Percentiles rank a stretch among this genome's conserved stretches.
Evolutionary conservation across 2,329 filamentous ascomycete species (phyloP).

Genomic region (Thelonectria rubi): DNA sequence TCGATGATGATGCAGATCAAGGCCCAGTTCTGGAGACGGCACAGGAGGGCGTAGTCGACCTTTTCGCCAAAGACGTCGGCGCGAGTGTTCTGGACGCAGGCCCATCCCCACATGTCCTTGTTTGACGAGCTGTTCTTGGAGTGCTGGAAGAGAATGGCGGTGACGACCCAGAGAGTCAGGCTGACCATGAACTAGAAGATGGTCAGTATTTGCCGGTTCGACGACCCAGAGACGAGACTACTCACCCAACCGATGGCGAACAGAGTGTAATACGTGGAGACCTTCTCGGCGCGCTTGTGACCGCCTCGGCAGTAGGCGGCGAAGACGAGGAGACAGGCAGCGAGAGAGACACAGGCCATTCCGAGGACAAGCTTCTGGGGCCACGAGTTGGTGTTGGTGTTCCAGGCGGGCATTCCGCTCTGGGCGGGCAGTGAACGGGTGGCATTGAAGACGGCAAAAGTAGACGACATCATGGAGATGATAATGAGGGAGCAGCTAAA

Average conservation of each 20-base stretch:
- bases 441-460: slow-evolving; percentile 90
- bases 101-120: slow-evolving; percentile 97
- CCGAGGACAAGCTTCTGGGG: slow-evolving; percentile 85
- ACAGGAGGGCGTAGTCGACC: slow-evolving; percentile 89
- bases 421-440: slow-evolving; percentile 78
- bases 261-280: slow-evolving; percentile 92
- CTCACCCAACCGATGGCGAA: slow-evolving; percentile 83
- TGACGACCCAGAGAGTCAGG: slow-evolving; percentile 90
- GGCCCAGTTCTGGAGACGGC: slow-evolving; percentile 92
- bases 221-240: slow-evolving; percentile 1
- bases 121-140: slow-evolving; percentile 73
- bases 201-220: slow-evolving; percentile 14
- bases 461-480: slow-evolving; percentile 86
- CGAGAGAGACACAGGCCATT: slow-evolving; percentile 82
- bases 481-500: slow-evolving; percentile 98
- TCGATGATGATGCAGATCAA: slow-evolving; percentile 98
- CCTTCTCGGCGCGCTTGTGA: slow-evolving; percentile 88
- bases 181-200: slow-evolving; percentile 77
- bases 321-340: slow-evolving; percentile 82
- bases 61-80: slow-evolving; percentile 79
- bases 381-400: slow-evolving; percentile 81
- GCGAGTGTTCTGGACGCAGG: slow-evolving; percentile 90
- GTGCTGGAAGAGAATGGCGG: slow-evolving; percentile 84
- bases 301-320: slow-evolving; percentile 88
- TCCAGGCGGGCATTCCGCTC: slow-evolving; percentile 88